Conservation (phyloP, 768 basidiomycete species). For the Amanita pseudoporphyria region DNA sequence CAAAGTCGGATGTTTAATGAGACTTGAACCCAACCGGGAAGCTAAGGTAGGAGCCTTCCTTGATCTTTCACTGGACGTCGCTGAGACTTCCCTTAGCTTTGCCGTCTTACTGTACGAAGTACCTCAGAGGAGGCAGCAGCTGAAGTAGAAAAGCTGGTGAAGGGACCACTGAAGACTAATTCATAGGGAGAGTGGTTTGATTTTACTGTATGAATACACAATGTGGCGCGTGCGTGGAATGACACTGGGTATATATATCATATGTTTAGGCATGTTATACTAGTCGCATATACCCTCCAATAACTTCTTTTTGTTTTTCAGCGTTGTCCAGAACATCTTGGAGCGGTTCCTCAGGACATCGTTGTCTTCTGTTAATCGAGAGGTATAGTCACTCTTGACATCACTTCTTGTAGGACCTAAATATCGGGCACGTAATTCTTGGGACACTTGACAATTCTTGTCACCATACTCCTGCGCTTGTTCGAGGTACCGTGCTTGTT, state of each 20-base stretch:
- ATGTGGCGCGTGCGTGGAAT: neutral
- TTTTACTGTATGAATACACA: slow-evolving; percentile 7
- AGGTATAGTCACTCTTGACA: no score
- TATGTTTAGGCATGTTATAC: slow-evolving; percentile 13
- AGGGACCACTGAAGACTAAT: slow-evolving; percentile 31
- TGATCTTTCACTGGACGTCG: neutral
- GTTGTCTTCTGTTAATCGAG: no score
- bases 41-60: slow-evolving; percentile 63
- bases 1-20: slow-evolving; percentile 90
- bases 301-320: slow-evolving; percentile 30
- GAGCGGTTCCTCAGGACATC: no score
- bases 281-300: slow-evolving; percentile 33
- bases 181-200: slow-evolving; percentile 8
- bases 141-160: slow-evolving; percentile 53
- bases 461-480: no score
- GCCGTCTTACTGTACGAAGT: slow-evolving; percentile 87
- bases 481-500: no score
- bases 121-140: slow-evolving; percentile 86
- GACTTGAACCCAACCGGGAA: slow-evolving; percentile 91
- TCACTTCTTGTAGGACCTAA: no score
- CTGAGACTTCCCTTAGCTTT: slow-evolving; percentile 49
- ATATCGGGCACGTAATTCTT: no score
- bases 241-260: neutral
- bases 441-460: no score
- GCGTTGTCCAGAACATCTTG: slow-evolving; percentile 29